Evolutionary conservation across 352 stramenopile genomes (phyloP), one percentile per base, ranked within the genome.

Genomic region (Phytophthora pseudosyringae): DNA sequence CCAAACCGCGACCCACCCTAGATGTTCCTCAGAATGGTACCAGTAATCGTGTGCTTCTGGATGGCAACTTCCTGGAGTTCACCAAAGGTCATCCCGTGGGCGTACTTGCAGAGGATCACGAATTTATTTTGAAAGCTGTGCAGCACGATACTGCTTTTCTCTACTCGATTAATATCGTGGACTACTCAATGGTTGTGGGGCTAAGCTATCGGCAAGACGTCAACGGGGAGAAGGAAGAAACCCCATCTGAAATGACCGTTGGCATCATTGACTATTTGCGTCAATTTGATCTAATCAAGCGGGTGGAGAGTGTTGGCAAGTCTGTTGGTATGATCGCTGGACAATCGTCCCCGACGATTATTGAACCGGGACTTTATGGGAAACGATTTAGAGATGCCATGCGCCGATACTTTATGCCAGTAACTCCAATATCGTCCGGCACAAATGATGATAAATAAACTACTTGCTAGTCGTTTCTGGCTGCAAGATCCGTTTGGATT

Each of bases 231-330:
- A 64, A 76, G 16, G 67, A 75, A 29, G 56, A 68, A 6, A 26
- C 47, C 5, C 76, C 73, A 54, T 83, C 78, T 0, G 75, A 86
- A 64, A 96, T 99, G 66, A 96, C 98, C 12, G 93, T 99, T 18
- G 98, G 97, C 5, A 99, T 99, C 58, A 99, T 99, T 72, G 98
- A 99, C 81, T 99, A 99, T 66, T 92, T 99, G 80, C 82, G 97
- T 5, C 97, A 98, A 59, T 99, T 99, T 69, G 97, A 99, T 73
- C 93, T 99, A 51, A 94, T 99, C 64, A 99, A 99, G 74, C 93
- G 98, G 25, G 98, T 99, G 67, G 98, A 99, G 71, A 97, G 97
- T 69, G 95, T 99, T 29, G 96, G 97, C 25, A 99, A 99, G 74
- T 98, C 90, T 62, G 89, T 99, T 25, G 93, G 95, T 10, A 99